A percentile compares a stretch with the other conserved stretches of the same genome.
These are phyloP conservation scores for Emericellopsis atlantica DNA, from an alignment of 2,329 filamentous ascomycete genomes.

Conservation along the genomic window DNA sequence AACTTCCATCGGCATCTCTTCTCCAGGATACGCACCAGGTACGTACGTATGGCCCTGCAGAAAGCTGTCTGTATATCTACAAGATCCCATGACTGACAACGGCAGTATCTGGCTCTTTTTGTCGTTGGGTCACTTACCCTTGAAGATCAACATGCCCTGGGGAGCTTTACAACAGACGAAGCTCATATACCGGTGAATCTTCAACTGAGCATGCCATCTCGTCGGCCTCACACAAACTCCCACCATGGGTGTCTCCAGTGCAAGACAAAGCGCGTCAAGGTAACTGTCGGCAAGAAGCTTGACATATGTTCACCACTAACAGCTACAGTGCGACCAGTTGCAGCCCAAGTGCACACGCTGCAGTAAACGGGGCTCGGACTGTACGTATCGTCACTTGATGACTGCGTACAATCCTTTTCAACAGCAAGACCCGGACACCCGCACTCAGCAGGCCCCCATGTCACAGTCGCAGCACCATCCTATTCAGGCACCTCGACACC, in stretches of 20 bases:
- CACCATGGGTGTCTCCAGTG: slow-evolving; percentile 6
- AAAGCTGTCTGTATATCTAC: too few relatives aligned
- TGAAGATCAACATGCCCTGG: too few relatives aligned
- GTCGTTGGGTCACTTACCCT: too few relatives aligned
- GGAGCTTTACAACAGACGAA: too few relatives aligned
- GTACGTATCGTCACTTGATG: slow-evolving; percentile 6
- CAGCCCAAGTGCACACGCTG: slow-evolving; percentile 5
- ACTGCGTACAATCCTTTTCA: slow-evolving; percentile 5
- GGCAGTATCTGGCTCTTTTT: too few relatives aligned
- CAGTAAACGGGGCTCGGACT: slow-evolving; percentile 1
- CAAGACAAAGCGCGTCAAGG: slow-evolving; percentile 6
- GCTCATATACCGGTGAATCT: too few relatives aligned
- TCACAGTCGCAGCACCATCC: neutral
- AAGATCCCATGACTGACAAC: too few relatives aligned
- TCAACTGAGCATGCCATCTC: slow-evolving; percentile 4
- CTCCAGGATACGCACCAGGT: too few relatives aligned
- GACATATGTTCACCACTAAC: neutral
- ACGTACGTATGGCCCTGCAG: too few relatives aligned
- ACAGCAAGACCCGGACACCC: neutral
- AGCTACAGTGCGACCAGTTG: slow-evolving; percentile 4
- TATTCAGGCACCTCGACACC: neutral
- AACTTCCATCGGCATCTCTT: too few relatives aligned
- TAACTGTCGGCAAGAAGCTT: neutral
- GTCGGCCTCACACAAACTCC: slow-evolving; percentile 5
- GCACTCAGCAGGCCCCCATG: neutral